Percentiles rank a stretch among this genome's conserved stretches.
phyloP scores from a whole-genome alignment of 768 basidiomycete species.

The Pisolithus sp. region DNA sequence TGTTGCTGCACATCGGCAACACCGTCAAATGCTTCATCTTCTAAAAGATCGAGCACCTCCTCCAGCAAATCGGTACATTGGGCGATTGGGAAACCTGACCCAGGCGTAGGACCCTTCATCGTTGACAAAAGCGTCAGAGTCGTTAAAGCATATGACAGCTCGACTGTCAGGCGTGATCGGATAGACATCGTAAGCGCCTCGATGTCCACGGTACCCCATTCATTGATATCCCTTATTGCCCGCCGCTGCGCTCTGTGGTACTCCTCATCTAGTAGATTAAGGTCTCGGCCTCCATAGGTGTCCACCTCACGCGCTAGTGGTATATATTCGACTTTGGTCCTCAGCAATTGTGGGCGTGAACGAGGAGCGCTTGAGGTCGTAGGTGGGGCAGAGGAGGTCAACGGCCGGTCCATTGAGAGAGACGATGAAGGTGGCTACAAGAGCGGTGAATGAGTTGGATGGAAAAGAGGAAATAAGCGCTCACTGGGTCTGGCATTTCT shows the following conservation, averaged over 20 bases:
- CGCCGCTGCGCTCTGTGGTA: conserved; percentile 45
- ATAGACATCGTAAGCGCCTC: conserved; percentile 92
- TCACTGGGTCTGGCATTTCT: conserved; percentile 48
- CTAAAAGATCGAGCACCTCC: conserved; percentile 80
- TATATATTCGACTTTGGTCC: conserved; percentile 84
- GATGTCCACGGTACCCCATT: conserved; percentile 86
- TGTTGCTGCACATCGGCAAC: conserved; percentile 29
- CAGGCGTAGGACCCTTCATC: conserved; percentile 56
- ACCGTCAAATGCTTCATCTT: conserved; percentile 69
- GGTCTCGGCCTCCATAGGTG: conserved; percentile 76
- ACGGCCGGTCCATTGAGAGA: conserved; percentile 12
- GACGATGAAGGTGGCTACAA: conserved; percentile 16
- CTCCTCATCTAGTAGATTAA: conserved; percentile 61
- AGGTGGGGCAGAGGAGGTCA: conserved; percentile 21
- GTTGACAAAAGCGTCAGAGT: conserved; percentile 78
- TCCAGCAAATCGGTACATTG: conserved; percentile 78
- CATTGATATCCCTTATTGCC: conserved; percentile 64
- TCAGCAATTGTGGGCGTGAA: conserved; percentile 45
- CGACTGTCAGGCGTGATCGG: conserved; percentile 75
- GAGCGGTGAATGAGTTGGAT: conserved; percentile 9
- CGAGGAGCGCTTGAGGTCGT: conserved; percentile 29
- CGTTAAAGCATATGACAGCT: conserved; percentile 86
- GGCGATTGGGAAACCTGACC: conserved; percentile 62
- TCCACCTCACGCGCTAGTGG: conserved; percentile 73
- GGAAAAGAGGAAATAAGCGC: conserved; percentile 19